Evolutionary conservation across 2,329 filamentous ascomycete genomes (phyloP).

Genomic region (Pseudogymnoascus sp.): DNA sequence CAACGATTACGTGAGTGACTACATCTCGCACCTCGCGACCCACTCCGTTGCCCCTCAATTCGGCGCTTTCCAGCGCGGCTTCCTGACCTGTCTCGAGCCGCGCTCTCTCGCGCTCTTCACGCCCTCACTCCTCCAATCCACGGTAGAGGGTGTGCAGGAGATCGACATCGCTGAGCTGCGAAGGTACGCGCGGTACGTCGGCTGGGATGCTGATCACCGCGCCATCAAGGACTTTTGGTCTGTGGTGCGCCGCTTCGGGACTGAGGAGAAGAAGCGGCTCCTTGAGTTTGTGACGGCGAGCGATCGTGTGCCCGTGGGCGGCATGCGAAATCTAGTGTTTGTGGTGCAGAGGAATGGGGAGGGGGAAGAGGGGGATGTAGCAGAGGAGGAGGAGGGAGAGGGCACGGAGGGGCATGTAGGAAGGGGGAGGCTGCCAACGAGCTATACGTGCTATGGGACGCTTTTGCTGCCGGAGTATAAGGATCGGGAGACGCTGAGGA

Average conservation of each 20-base stretch:
- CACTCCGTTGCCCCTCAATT: constrained; percentile 72
- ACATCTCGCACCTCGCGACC: constrained; percentile 76
- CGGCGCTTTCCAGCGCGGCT: constrained; percentile 74
- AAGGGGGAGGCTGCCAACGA: constrained; percentile 56
- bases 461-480: constrained; percentile 79
- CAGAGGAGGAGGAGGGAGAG: background rate
- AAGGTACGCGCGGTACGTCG: constrained; percentile 69
- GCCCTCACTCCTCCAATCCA: constrained; percentile 62
- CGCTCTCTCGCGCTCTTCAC: constrained; percentile 68
- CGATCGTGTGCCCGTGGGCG: constrained; percentile 82
- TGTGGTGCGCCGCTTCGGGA: constrained; percentile 62
- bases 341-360: constrained; percentile 72
- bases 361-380: constrained; percentile 42
- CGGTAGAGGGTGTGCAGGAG: constrained; percentile 77
- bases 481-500: constrained; percentile 60
- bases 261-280: constrained; percentile 65
- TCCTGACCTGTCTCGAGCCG: constrained; percentile 65
- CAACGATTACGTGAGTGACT: constrained; percentile 72
- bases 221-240: constrained; percentile 79
- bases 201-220: constrained; percentile 64
- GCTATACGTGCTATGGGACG: constrained; percentile 89
- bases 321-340: constrained; percentile 76
- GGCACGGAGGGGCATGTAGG: background rate
- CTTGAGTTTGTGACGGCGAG: constrained; percentile 94
- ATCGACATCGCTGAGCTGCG: constrained; percentile 73